Base-by-base conservation (phyloP, 306 rosid genomes). In the Cicer bijugum region DNA sequence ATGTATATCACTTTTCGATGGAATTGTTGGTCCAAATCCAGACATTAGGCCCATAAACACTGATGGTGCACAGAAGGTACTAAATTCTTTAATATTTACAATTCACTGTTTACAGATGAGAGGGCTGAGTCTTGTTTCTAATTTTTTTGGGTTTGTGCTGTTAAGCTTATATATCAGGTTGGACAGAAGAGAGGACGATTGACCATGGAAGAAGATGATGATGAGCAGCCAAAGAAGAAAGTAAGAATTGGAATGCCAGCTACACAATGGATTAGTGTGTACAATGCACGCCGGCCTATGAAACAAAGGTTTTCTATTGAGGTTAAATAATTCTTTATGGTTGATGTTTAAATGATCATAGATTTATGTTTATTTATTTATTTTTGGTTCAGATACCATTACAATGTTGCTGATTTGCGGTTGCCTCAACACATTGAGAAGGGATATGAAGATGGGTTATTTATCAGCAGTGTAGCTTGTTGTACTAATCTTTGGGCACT, bases 21-120 rank as follows among this genome's bases (percentile, higher is more conserved):
- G 92, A 59, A 85, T 89, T 81, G 88, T 93, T 64, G 95, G 93
- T 77, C 89, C 91, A 72, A 93, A 86, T 85, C 96, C 96, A 60
- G 91, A 84, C 71, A 84, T 89, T 63, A 89, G 97, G 74, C 97
- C 98, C 50, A 89, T 93, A 65, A 91, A 89, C 79, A 93, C 98
- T 7, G 98, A 93, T 6, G 98, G 98, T 71, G 98, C 98, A 74
- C 97, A 83, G 71, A 89, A 88, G 93, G 98, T 93, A 85, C 79
- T 61, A 55, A 6, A 20, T 65, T 42, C 43, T 20, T 42, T 8
- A 12, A 9, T 65, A 56, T 39, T 47, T 10, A 12, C 20, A 35
- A 40, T 51, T 67, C 65, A 38, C 4, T 42, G 72, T 42, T 45
- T 69, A 61, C 48, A 56, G 61, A 60, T 28, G 23, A 60, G 23